Base-by-base conservation (phyloP, 306 rosid genomes). In the Ormosia semicastrata region DNA sequence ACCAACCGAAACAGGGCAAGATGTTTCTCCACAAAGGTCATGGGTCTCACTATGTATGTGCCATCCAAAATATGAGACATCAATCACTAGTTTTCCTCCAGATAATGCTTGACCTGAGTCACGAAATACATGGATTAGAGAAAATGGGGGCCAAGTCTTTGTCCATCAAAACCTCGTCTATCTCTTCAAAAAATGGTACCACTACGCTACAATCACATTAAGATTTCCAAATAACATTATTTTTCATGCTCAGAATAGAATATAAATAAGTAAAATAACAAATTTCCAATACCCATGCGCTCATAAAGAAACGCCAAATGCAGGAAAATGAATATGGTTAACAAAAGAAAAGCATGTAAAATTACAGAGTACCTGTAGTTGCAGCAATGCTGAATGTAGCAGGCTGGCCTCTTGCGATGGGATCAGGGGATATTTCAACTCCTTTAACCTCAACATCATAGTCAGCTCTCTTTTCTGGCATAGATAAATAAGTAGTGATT, bases 351-450 rank as follows among this genome's bases (percentile, higher is more conserved):
- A 73, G 13, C 36, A 49, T 50, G 46, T 59, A 46, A 62, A 33
- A 29, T 10, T 18, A 49, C 17, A 46, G 1, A 37, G 85, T 82
- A 93, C 99, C 94, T 82, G 98, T 85, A 54, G 85, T 65, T 50
- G 98, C 97, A 84, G 94, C 75, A 80, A 93, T 90, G 86, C 85
- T 88, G 88, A 95, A 93, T 77, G 89, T 89, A 46, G 97, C 95
- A 24, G 93, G 88, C 53, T 88, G 82, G 83, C 99, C 99, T 70
- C 99, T 80, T 3, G 83, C 89, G 1, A 95, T 18, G 9, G 99
- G 98, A 79, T 83, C 11, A 66, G 98, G 99, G 66, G 85, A 58
- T 82, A 95, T 95, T 58, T 92, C 90, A 60, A 95, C 92, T 79
- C 85, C 94, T 1, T 57, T 86, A 50, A 95, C 97, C 79, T 84